Percentiles rank a stretch among this genome's conserved stretches.
Evolutionary conservation across 768 basidiomycete genomes (phyloP).

Genomic region (Mycena alexandri): DNA sequence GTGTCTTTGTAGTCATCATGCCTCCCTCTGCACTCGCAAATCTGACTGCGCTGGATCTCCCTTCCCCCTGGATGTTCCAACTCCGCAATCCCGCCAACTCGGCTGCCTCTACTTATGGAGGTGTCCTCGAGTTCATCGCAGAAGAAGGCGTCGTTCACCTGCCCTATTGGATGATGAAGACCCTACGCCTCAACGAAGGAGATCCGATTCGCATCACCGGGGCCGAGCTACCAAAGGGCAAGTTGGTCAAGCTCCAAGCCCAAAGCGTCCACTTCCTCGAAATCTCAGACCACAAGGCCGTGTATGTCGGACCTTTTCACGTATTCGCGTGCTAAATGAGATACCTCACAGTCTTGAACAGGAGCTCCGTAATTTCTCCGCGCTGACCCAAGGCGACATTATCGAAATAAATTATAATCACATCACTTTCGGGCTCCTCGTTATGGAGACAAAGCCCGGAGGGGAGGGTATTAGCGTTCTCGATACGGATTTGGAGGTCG

Average conservation of each 20-base stretch:
- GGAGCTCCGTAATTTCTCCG: conserved; percentile 92
- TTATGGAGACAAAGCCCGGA: conserved; percentile 93
- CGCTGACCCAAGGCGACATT: conserved; percentile 94
- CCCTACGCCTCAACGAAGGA: conserved; percentile 91
- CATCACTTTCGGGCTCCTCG: conserved; percentile 93
- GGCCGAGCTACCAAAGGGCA: conserved; percentile 89
- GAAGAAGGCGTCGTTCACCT: conserved; percentile 96
- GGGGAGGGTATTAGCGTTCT: conserved; percentile 90
- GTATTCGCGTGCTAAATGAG: conserved; percentile 5
- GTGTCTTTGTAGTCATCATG: conserved; percentile 79
- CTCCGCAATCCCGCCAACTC: conserved; percentile 90
- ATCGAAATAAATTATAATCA: conserved; percentile 98
- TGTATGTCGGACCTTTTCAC: conserved; percentile 67
- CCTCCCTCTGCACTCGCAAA: conserved; percentile 94
- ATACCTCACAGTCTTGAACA: conserved; percentile 85
- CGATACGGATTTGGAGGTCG: conserved; percentile 98
- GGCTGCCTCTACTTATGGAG: conserved; percentile 91
- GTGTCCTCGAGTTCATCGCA: conserved; percentile 99
- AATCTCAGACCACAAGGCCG: conserved; percentile 97
- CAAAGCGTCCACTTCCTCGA: conserved; percentile 96
- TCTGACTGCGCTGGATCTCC: conserved; percentile 88
- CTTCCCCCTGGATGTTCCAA: conserved; percentile 96
- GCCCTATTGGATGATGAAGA: conserved; percentile 99
- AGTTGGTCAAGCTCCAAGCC: conserved; percentile 96
- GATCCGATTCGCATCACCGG: conserved; percentile 96